Base-by-base conservation (phyloP, 805 yeast genomes). In the Ogataea paraovalis region DNA sequence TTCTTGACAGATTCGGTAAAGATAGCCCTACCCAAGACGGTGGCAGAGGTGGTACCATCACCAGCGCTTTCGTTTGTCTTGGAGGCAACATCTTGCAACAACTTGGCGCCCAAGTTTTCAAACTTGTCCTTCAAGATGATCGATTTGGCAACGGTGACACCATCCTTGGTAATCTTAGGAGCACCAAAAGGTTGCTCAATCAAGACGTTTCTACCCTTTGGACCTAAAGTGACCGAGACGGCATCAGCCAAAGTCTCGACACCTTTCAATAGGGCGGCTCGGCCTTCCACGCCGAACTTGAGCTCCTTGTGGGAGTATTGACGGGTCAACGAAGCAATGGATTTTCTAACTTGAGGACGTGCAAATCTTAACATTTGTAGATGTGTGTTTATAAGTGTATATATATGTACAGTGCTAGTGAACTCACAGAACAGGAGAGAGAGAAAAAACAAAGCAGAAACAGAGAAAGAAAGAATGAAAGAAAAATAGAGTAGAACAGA, bases 161-260 rank as follows among this genome's bases (percentile, higher is more conserved):
- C 99, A 69, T 92, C 99, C 75, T 92, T 92, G 71, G 99, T 92
- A 78, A 92, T 92, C 76, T 92, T 92, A 60, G 99, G 99, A 45
- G 96, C 80, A 57, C 97, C 97, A 58, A 88, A 94, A 54, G 88
- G 85, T 74, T 94, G 99, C 74, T 92, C 98, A 66, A 94, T 91
- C 59, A 92, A 78, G 34, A 90, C 99, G 62, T 90, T 92, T 72
- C 99, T 85, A 64, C 99, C 99, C 70, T 91, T 91, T 61, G 99
- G 99, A 45, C 99, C 99, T 52, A 92, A 76, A 34, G 99, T 94
- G 45, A 95, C 96, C 33, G 96, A 83, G 43, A 92, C 99, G 20
- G 99, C 98, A 64, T 88, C 91, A 43, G 97, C 97, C 59, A 92
- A 80, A 44, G 89, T 84, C 65, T 90, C 94, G 47, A 95, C 98